Base-by-base conservation (phyloP, 225 moss, liverwort and hornwort genomes). In the Physcomitrium patens region DNA sequence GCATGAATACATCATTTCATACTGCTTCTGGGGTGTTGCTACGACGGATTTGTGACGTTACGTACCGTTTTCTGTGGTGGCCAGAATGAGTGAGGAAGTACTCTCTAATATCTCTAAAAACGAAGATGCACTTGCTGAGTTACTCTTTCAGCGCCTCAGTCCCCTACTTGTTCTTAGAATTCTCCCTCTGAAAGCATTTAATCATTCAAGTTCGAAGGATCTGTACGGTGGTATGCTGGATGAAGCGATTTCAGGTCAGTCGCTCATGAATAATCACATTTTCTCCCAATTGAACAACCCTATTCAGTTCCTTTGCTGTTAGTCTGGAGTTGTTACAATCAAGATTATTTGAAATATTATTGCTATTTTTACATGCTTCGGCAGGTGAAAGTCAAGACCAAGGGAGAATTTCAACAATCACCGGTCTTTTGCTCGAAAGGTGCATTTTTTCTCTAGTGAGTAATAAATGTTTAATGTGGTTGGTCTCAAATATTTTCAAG, bases 151-250 rank as follows among this genome's bases (percentile, higher is more conserved):
- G 78, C 88, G 93, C 51, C 91, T 99, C 19, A 99, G 95, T 70
- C 95, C 99, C 54, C 89, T 99, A 84, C 87, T 99, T 76, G 88
- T 82, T 69, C 86, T 99, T 63, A 86, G 93, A 79, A 84, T 99
- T 52, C 95, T 99, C 70, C 95, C 93, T 71, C 79, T 99, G 56
- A 83, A 83, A 63, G 85, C 90, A 45, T 99, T 99, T 68, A 67
- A 79, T 43, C 55, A 81, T 56, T 59, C 54, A 60, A 76, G 53
- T 37, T 80, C 77, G 68, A 79, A 84, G 77, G 90, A 85, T 3
- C 79, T 99, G 48, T 95, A 99, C 64, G 88, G 83, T 63, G 67
- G 53, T 51, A 43, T 84, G 31, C 52, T 80, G 69, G 70, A 71
- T 73, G 52, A 57, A 72, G 14, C 56, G 45, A 55, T 55, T 65